Conservation (phyloP, 768 basidiomycete species). For the Imleria badia region DNA sequence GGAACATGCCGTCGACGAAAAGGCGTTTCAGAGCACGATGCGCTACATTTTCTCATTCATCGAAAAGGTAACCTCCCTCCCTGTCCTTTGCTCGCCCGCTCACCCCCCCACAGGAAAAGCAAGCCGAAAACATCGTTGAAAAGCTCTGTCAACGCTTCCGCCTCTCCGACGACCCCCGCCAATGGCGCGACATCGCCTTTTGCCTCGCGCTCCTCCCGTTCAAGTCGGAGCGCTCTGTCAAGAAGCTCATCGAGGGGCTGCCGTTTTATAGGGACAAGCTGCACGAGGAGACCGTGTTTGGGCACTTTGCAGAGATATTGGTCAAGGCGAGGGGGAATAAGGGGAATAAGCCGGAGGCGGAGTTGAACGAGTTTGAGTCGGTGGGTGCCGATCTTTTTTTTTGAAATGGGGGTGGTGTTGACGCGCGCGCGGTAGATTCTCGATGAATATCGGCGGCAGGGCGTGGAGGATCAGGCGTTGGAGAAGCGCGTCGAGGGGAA, state of each 20-base stretch:
- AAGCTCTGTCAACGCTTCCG: constrained; percentile 97
- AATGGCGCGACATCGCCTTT: constrained; percentile 97
- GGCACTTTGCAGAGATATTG: constrained; percentile 87
- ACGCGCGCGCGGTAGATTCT: constrained; percentile 57
- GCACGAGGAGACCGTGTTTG: constrained; percentile 81
- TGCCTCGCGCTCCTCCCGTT: constrained; percentile 93
- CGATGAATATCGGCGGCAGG: constrained; percentile 78
- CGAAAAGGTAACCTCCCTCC: constrained; percentile 66
- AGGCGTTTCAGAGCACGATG: constrained; percentile 89
- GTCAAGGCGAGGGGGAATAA: constrained; percentile 90
- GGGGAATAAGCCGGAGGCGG: constrained; percentile 88
- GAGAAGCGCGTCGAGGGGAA: constrained; percentile 85
- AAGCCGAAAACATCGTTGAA: constrained; percentile 96
- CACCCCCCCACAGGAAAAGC: constrained; percentile 74
- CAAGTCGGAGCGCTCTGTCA: constrained; percentile 95
- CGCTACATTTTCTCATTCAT: constrained; percentile 95
- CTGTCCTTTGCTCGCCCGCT: not conserved
- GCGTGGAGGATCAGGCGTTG: constrained; percentile 87
- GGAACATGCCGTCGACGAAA: constrained; percentile 88
- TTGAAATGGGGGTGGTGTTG: not conserved
- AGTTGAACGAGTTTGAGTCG: constrained; percentile 92
- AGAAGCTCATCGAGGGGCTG: constrained; percentile 91
- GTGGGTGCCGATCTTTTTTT: constrained; percentile 37
- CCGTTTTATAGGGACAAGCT: constrained; percentile 96
- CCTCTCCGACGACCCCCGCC: constrained; percentile 81